Percentiles rank a stretch among this genome's conserved stretches.
phyloP scores from a whole-genome alignment of 2,329 filamentous ascomycete genomes.

The Clonostachys solani region DNA sequence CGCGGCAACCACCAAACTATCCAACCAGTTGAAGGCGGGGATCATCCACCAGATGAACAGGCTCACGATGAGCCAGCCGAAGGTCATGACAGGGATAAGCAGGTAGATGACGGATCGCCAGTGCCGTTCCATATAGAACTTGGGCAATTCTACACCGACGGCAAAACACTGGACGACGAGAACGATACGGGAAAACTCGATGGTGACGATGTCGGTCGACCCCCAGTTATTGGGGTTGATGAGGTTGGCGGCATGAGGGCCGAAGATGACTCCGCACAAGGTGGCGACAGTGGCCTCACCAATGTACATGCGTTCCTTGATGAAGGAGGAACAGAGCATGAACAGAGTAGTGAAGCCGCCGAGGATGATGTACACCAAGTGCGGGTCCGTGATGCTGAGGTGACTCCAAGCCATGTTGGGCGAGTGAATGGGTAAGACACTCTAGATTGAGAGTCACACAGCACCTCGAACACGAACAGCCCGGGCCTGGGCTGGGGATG shows the following conservation, averaged over 20 bases:
- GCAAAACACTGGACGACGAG: conserved; percentile 91
- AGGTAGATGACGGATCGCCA: conserved; percentile 90
- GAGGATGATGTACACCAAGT: conserved; percentile 97
- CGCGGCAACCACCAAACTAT: conserved; percentile 80
- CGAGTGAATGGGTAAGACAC: too few relatives aligned
- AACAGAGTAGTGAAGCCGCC: conserved; percentile 97
- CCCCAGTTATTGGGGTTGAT: conserved; percentile 77
- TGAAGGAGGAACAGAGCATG: conserved; percentile 96
- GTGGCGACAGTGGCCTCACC: conserved; percentile 96
- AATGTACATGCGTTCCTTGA: conserved; percentile 98
- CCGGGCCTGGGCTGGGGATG: too few relatives aligned
- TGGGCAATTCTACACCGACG: conserved; percentile 84
- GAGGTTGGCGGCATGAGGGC: conserved; percentile 76
- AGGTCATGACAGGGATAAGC: conserved; percentile 94
- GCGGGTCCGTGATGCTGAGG: conserved; percentile 83
- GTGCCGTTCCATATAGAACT: conserved; percentile 96
- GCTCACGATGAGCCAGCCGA: conserved; percentile 89
- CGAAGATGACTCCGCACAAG: conserved; percentile 83
- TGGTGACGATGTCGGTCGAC: conserved; percentile 78
- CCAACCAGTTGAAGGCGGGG: conserved; percentile 76
- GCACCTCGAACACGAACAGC: too few relatives aligned
- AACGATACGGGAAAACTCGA: conserved; percentile 86
- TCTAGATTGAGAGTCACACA: too few relatives aligned
- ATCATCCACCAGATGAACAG: conserved; percentile 94
- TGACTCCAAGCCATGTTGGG: conserved; percentile 70